A percentile compares a stretch with the other conserved stretches of the same genome.
These are phyloP conservation scores for Martensiomyces pterosporus DNA, from an alignment of 192 early-diverging fungal genomes.

Conservation along the genomic window DNA sequence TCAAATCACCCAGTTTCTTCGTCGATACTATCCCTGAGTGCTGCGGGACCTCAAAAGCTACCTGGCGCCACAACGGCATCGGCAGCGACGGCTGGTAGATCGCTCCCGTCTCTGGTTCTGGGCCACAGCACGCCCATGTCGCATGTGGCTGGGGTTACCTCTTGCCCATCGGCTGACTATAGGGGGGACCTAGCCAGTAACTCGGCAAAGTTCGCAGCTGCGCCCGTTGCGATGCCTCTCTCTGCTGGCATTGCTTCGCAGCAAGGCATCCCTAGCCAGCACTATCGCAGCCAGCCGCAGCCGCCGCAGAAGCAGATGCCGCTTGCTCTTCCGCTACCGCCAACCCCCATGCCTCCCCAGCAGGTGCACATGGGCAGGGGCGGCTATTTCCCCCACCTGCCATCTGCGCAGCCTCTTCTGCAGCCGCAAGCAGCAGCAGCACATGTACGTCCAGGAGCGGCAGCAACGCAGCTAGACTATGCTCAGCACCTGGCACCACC, in stretches of 20 bases:
- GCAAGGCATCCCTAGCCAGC: too few species aligned
- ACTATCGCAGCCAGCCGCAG: too few species aligned
- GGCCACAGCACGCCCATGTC: neutral
- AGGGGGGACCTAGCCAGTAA: too few species aligned
- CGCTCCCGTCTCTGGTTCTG: constrained; percentile 32
- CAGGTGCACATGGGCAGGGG: constrained; percentile 10
- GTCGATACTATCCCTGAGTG: too few species aligned
- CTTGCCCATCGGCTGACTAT: too few species aligned
- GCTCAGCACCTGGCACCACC: neutral
- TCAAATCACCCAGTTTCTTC: too few species aligned
- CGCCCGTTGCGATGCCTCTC: too few species aligned
- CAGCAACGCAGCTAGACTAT: constrained; percentile 7
- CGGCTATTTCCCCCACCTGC: constrained; percentile 30
- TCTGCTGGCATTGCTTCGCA: too few species aligned
- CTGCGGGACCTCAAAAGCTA: constrained; percentile 22
- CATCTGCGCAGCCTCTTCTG: constrained; percentile 41
- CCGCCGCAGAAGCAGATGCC: neutral
- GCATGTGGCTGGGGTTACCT: constrained; percentile 6
- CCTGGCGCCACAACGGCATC: too few species aligned
- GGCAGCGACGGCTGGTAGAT: constrained; percentile 31
- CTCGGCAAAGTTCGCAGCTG: too few species aligned
- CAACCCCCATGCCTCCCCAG: constrained; percentile 22
- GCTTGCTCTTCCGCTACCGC: constrained; percentile 11
- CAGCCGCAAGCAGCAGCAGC: constrained; percentile 24
- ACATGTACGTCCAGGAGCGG: too few species aligned